phyloP scores from a whole-genome alignment of 192 early-diverging fungal genomes.

The Coemansia sp. region DNA sequence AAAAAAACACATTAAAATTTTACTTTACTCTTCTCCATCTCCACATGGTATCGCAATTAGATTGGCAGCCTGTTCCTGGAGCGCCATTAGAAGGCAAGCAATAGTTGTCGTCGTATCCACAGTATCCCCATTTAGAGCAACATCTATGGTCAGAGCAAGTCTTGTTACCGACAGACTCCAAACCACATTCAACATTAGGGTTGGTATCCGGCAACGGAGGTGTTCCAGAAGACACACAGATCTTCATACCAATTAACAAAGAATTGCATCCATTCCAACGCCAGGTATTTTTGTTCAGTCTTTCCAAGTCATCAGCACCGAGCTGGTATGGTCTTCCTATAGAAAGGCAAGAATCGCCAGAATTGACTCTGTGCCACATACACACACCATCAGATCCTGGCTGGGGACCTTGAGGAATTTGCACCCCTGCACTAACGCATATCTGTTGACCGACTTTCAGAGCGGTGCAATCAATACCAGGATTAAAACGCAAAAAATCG shows the following conservation, averaged over 20 bases:
- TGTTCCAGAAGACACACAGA: conserved; percentile 8
- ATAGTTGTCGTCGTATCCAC: conserved; percentile 6
- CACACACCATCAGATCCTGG: neutral
- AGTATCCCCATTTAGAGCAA: conserved; percentile 14
- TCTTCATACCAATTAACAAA: conserved; percentile 1
- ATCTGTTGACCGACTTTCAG: neutral
- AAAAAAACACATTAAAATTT: neutral
- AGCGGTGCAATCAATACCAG: conserved; percentile 6
- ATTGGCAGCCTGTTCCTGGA: conserved; percentile 10
- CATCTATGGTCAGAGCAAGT: conserved; percentile 3
- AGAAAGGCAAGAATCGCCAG: neutral
- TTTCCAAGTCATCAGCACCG: conserved; percentile 1
- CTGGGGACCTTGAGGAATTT: neutral
- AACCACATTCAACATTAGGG: conserved; percentile 10
- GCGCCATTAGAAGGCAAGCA: conserved; percentile 6
- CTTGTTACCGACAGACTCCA: conserved; percentile 5
- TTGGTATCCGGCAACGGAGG: conserved; percentile 5
- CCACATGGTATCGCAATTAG: conserved; percentile 6
- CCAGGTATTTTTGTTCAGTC: conserved; percentile 11
- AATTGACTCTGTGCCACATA: neutral
- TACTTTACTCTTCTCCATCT: neutral
- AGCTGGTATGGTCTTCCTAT: conserved; percentile 3
- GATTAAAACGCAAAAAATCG: conserved; percentile 4
- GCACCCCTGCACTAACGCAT: neutral
- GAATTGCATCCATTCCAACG: conserved; percentile 8